Base-by-base conservation (phyloP, 495 filamentous ascomycete genomes). In the Hypoxylon cercidicola region DNA sequence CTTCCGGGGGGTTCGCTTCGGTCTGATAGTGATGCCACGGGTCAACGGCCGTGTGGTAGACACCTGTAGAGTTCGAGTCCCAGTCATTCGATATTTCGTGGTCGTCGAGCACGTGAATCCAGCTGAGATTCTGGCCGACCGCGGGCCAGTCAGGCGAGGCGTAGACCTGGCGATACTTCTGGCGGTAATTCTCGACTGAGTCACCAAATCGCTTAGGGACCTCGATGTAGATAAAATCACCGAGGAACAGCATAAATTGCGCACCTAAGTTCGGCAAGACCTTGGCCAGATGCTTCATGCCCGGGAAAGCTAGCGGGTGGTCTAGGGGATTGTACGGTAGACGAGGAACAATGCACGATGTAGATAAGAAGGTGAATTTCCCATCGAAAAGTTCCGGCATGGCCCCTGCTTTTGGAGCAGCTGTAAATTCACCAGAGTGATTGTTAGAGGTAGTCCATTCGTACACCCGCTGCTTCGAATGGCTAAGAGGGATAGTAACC, bases 211-310 rank as follows among this genome's bases (percentile, higher is more conserved):
- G 87, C 25, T 85, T 81, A 0, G 95, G 95, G 0, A 97, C 92
- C 59, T 99, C 95, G 62, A 96, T 88, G 73, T 99, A 99, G 73
- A 99, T 97, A 74, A 97, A 99, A 72, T 99, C 95, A n/a, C 94
- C 95, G 0, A 99, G 86, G 81, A 99, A 99, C 20, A 99, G 84
- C 93, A 99, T 97, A 66, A 99, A 98, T 55, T 88, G 87, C 0
- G 92, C 84, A 20, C 86, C 79, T 4, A 94, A 77, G 4, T 76
- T 71, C 1, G 89, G 87, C 4, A 95, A 74, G 32, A 85, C 74
- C 46, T 85, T 84, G 16, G 86, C 84, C 69, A 94, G 80, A 59
- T 90, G 80, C 58, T 84, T 83, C 65, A 98, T 82, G 1, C 95
- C 95, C 0, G 87, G 88, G 40, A 98, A 88, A 9, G 87, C 82